Evolutionary conservation across 805 yeast species (phyloP).

Genomic region (Candida odintsovae): DNA sequence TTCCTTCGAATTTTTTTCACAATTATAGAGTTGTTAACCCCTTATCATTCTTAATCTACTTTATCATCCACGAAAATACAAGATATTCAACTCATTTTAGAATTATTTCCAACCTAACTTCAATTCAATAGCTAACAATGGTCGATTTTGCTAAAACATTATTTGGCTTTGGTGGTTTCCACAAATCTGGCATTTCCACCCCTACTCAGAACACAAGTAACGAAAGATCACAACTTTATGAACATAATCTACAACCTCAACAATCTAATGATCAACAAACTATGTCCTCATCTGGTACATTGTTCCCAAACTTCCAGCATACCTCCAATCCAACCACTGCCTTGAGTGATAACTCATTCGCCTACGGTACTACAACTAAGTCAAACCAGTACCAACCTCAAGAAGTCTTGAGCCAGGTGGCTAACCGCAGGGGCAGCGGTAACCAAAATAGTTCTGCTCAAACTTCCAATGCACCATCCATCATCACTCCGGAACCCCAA

Average conservation of each 20-base stretch:
- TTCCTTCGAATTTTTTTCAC: background rate
- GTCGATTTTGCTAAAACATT: slow-evolving; percentile 35
- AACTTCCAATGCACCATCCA: slow-evolving; percentile 13
- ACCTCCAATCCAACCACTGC: slow-evolving; percentile 67
- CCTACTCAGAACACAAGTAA: background rate
- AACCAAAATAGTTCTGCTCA: slow-evolving; percentile 16
- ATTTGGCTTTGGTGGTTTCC: slow-evolving; percentile 30
- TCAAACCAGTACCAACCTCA: slow-evolving; percentile 29
- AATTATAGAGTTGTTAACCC: background rate
- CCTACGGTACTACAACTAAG: slow-evolving; percentile 59
- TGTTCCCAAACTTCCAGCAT: slow-evolving; percentile 35
- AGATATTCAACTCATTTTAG: background rate
- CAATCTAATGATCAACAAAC: slow-evolving; percentile 6
- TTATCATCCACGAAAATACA: no score
- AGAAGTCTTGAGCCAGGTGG: slow-evolving; percentile 29
- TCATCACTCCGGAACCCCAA: slow-evolving; percentile 5
- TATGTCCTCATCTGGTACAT: slow-evolving; percentile 7
- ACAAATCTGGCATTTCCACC: slow-evolving; percentile 12
- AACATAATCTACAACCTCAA: slow-evolving; percentile 10
- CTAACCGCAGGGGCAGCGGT: slow-evolving; percentile 12
- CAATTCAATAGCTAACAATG: slow-evolving; percentile 20
- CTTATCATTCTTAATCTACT: no score
- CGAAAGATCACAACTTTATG: slow-evolving; percentile 1
- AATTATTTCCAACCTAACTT: no score
- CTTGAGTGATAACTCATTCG: slow-evolving; percentile 53